These are phyloP conservation scores for Polyplosphaeria fusca DNA, from an alignment of 495 filamentous ascomycete genomes.

Conservation along the genomic window DNA sequence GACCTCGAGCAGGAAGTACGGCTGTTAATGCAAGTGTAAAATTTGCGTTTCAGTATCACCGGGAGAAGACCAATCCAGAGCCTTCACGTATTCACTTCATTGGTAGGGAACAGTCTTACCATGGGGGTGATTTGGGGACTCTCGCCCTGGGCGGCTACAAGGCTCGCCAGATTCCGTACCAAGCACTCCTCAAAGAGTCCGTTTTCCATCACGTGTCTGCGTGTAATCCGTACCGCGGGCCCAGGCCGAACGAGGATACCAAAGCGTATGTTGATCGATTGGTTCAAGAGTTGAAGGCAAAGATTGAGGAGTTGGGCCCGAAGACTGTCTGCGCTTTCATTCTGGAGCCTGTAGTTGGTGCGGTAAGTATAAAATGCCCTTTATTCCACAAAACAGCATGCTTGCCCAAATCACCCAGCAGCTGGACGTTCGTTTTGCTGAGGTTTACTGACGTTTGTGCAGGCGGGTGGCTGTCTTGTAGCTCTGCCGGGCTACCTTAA, in stretches of 20 bases:
- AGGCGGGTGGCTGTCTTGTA: conserved; percentile 64
- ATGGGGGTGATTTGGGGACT: conserved; percentile 36
- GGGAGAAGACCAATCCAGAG: conserved; percentile 51
- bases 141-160: conserved; percentile 34
- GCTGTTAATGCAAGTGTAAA: conserved; percentile 51
- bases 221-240: conserved; percentile 62
- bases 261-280: conserved; percentile 54
- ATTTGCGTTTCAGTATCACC: conserved; percentile 59
- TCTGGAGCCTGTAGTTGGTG: conserved; percentile 67
- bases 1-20: background rate
- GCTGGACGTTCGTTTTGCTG: background rate
- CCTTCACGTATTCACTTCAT: conserved; percentile 43
- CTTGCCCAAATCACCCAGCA: background rate
- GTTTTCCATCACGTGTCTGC: conserved; percentile 60
- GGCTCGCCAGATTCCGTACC: conserved; percentile 15
- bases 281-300: conserved; percentile 65
- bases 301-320: conserved; percentile 69
- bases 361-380: conserved; percentile 32
- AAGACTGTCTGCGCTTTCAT: conserved; percentile 74
- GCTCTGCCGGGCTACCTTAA: conserved; percentile 62
- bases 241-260: conserved; percentile 36
- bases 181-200: conserved; percentile 66
- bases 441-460: conserved; percentile 3
- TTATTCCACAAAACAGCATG: background rate
- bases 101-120: conserved; percentile 33